Evolutionary conservation across 2,329 filamentous ascomycete genomes (phyloP).

Genomic region (Dactylellina leptospora): DNA sequence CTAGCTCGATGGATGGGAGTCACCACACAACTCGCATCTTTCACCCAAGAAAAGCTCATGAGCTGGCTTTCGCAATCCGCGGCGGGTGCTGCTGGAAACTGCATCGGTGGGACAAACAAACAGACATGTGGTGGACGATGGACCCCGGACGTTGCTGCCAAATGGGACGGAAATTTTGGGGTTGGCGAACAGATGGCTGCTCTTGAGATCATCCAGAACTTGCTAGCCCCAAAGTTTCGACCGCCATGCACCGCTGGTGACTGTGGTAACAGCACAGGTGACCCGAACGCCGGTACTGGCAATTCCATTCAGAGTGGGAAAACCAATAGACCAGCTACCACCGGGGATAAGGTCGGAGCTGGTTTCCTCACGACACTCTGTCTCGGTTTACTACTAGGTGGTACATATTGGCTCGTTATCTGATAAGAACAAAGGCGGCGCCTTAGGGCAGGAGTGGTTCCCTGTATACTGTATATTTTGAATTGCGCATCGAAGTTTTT

Average conservation of each 20-base stretch:
- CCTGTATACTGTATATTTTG: too few relatives aligned
- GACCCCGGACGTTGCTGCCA: slow-evolving; percentile 57
- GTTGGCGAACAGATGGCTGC: slow-evolving; percentile 77
- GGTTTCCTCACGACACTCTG: slow-evolving; percentile 71
- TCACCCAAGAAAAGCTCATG: slow-evolving; percentile 66
- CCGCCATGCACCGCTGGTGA: slow-evolving; percentile 64
- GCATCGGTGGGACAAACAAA: slow-evolving; percentile 68
- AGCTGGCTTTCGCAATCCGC: slow-evolving; percentile 69
- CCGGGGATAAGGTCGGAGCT: slow-evolving; percentile 74
- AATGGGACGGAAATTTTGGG: slow-evolving; percentile 69
- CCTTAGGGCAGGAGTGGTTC: too few relatives aligned
- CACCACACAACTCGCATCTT: slow-evolving; percentile 71
- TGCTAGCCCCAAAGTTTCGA: slow-evolving; percentile 65
- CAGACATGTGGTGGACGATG: slow-evolving; percentile 73
- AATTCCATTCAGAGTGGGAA: slow-evolving; percentile 58
- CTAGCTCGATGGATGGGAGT: slow-evolving; percentile 72
- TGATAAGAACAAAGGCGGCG: slow-evolving; percentile 34
- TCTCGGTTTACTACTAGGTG: slow-evolving; percentile 66
- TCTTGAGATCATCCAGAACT: slow-evolving; percentile 71
- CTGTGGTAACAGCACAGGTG: slow-evolving; percentile 69
- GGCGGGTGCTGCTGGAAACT: slow-evolving; percentile 69
- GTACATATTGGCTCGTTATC: slow-evolving; percentile 67
- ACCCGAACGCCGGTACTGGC: slow-evolving; percentile 59
- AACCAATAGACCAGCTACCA: slow-evolving; percentile 64
- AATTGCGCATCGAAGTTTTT: too few relatives aligned